Conservation (phyloP, 2,329 filamentous ascomycete species). For the Nigrospora oryzae region DNA sequence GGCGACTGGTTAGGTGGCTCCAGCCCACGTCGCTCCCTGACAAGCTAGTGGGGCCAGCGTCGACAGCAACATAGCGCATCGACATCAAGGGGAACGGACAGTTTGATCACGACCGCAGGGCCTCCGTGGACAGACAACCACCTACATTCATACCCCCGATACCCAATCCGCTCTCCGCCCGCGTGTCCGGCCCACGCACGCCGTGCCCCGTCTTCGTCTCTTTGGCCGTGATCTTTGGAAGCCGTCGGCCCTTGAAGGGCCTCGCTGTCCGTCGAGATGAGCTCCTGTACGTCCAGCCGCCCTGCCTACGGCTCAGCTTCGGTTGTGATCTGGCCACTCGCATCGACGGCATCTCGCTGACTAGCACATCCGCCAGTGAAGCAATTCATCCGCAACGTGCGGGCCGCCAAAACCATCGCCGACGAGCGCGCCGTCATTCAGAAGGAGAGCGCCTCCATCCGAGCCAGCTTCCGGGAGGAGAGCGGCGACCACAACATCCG, state of each 20-base stretch:
- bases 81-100: no score
- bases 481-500: slow-evolving; percentile 84
- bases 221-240: slow-evolving; percentile 1
- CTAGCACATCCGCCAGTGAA: slow-evolving; percentile 58
- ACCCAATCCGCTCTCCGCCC: no score
- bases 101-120: no score
- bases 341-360: not conserved
- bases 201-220: not conserved
- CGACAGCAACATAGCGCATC: no score
- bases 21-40: no score
- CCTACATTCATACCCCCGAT: no score
- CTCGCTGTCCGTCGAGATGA: slow-evolving; percentile 6
- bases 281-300: slow-evolving; percentile 5
- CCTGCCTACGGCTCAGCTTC: not conserved
- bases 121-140: no score
- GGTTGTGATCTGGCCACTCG: not conserved
- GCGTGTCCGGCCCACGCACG: no score
- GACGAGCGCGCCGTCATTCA: slow-evolving; percentile 97
- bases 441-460: slow-evolving; percentile 96
- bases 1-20: no score
- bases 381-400: slow-evolving; percentile 99
- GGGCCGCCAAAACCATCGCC: slow-evolving; percentile 96
- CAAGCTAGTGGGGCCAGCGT: no score
- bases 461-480: slow-evolving; percentile 96
- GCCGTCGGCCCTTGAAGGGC: slow-evolving; percentile 6